A percentile compares a stretch with the other conserved stretches of the same genome.
Evolutionary conservation across 2,329 filamentous ascomycete species (phyloP).

Genomic region (Fusarium nurragi): DNA sequence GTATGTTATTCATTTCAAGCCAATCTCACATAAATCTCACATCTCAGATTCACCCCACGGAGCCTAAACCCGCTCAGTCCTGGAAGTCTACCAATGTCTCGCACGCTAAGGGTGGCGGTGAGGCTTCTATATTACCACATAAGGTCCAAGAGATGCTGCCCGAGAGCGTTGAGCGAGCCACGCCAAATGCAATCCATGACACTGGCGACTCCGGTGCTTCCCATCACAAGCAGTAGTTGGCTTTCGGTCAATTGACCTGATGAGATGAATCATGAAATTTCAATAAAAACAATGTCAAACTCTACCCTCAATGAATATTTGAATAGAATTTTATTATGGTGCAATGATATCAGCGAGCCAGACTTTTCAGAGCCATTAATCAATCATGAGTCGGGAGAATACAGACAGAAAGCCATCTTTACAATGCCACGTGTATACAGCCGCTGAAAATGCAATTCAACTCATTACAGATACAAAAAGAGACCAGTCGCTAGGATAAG

Average conservation of each 20-base stretch:
- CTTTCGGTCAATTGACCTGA: not conserved
- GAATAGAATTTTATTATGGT: not conserved
- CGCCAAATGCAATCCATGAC: conserved; percentile 36
- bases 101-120: conserved; percentile 31
- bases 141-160: conserved; percentile 41
- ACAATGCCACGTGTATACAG: not conserved
- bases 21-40: not conserved
- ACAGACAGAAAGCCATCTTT: not conserved
- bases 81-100: conserved; percentile 22
- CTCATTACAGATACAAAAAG: conserved; percentile 19
- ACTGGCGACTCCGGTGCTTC: conserved; percentile 24
- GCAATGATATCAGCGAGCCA: not conserved
- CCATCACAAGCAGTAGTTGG: conserved; percentile 11
- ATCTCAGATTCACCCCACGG: conserved; percentile 37
- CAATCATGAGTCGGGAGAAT: not conserved
- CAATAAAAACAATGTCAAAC: not conserved
- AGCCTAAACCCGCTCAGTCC: conserved; percentile 15
- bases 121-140: conserved; percentile 35
- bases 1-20: not conserved
- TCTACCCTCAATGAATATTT: not conserved
- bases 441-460: too few relatives aligned
- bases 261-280: not conserved
- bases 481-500: conserved; percentile 22
- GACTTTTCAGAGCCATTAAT: not conserved
- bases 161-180: conserved; percentile 34